Base-by-base conservation (phyloP, 495 filamentous ascomycete species). In the Cercophora newfieldiana region DNA sequence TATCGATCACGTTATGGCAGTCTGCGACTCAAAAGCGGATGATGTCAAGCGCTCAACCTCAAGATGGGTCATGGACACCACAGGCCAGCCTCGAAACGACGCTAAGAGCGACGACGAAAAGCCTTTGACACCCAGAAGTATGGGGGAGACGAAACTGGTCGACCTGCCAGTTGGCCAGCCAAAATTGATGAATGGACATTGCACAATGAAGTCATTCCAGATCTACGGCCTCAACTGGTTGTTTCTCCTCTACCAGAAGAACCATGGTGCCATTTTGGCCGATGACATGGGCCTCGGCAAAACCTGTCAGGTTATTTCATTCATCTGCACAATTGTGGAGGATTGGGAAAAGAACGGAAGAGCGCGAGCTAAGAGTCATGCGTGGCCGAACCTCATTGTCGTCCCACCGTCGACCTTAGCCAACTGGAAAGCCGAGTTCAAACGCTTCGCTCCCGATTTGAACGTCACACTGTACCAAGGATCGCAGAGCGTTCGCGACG, bases 271-370 rank as follows among this genome's bases (percentile, higher is more conserved):
- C 53, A 98, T 99, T 66, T 81, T 99, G 18, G 96, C 95, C 0
- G 95, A 99, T 74, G 95, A 99, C 68, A 99, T 99, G 95, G 95
- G 95, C 50, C 83, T 98, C 8, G 95, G 95, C 12, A 99, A 99
- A 81, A 99, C 95, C 0, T 97, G 93, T 69, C 94, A 98, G 71
- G 93, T 99, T 61, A 97, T 99, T 68, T 86, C 93, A 0, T 94
- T 98, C 74, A 83, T 99, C 24, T 88, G 93, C 3, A 90, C 97
- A 68, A 80, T 99, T 7, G 85, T 88, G 16, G 86, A 92, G 68
- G 86, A 70, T 2, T 74, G 73, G 49, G 67, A 69, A n/a, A 24
- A 31, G 7, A 64, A 66, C 7, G 59, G 64, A 16, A 48, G 60
- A 3, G 63, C 59, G 1, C 62, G 66, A 7, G 66, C 80, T 25